phyloP scores from a whole-genome alignment of 2,329 filamentous ascomycete species.

The Metarhizium anisopliae region DNA sequence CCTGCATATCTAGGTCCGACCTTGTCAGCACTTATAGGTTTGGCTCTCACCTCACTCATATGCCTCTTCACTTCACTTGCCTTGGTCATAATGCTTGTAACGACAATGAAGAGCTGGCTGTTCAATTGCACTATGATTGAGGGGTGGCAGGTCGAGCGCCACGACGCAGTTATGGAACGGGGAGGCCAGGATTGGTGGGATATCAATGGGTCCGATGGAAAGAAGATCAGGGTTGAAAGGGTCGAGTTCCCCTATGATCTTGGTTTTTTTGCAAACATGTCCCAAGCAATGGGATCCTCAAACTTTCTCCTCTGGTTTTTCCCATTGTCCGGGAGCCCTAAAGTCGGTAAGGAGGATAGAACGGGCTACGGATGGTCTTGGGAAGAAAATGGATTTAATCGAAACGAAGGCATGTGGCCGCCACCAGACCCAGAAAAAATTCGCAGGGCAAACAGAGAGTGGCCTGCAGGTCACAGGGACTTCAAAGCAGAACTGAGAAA shows the following conservation, averaged over 20 bases:
- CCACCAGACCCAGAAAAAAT: constrained; percentile 54
- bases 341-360: constrained; percentile 26
- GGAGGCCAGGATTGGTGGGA: constrained; percentile 37
- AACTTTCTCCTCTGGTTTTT: constrained; percentile 62
- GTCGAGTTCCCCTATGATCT: constrained; percentile 80
- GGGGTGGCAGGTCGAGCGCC: constrained; percentile 61
- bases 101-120: constrained; percentile 50
- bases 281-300: constrained; percentile 63
- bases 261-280: constrained; percentile 64
- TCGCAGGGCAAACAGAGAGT: constrained; percentile 29
- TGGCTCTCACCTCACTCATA: constrained; percentile 51
- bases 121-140: constrained; percentile 77
- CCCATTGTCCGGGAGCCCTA: constrained; percentile 50
- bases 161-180: constrained; percentile 46
- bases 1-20: constrained; percentile 68
- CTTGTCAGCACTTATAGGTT: constrained; percentile 45
- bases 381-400: constrained; percentile 72
- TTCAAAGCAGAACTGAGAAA: constrained; percentile 23
- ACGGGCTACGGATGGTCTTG: constrained; percentile 48
- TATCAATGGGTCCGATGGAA: constrained; percentile 23
- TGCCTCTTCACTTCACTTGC: constrained; percentile 52
- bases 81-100: constrained; percentile 55
- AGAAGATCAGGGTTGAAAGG: constrained; percentile 42
- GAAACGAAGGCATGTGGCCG: constrained; percentile 50
- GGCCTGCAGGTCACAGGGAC: constrained; percentile 30